phyloP scores from a whole-genome alignment of 192 early-diverging fungal species.

The Podila clonocystis region DNA sequence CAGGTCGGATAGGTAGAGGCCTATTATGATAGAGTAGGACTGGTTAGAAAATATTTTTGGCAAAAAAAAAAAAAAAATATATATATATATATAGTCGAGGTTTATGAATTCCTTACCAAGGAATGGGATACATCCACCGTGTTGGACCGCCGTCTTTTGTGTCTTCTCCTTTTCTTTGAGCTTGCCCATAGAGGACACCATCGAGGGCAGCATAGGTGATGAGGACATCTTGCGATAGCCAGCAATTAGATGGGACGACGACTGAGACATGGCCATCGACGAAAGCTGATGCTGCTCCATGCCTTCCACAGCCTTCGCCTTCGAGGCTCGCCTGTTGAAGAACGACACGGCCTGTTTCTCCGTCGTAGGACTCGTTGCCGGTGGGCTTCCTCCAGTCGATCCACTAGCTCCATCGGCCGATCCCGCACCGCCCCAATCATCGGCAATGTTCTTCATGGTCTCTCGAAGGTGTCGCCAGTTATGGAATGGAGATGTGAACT shows the following conservation, averaged over 20 bases:
- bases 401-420: neutral
- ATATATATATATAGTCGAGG: neutral
- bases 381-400: neutral
- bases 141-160: constrained; percentile 4
- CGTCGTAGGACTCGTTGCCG: neutral
- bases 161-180: constrained; percentile 6
- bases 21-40: neutral
- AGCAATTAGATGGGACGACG: neutral
- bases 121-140: constrained; percentile 69
- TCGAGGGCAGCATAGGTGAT: neutral
- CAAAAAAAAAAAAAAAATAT: neutral
- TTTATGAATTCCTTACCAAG: constrained; percentile 50
- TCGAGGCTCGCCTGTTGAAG: neutral
- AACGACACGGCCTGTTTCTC: neutral
- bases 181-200: neutral
- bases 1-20: constrained; percentile 67
- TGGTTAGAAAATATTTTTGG: neutral
- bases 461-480: constrained; percentile 70
- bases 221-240: neutral
- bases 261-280: neutral
- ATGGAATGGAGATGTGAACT: constrained; percentile 62
- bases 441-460: constrained; percentile 61
- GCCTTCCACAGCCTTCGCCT: neutral
- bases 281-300: neutral
- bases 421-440: constrained; percentile 56